A percentile compares a stretch with the other conserved stretches of the same genome.
Evolutionary conservation across 108 stramenopile genomes (phyloP).

Genomic region (Cyclotella sp.): DNA sequence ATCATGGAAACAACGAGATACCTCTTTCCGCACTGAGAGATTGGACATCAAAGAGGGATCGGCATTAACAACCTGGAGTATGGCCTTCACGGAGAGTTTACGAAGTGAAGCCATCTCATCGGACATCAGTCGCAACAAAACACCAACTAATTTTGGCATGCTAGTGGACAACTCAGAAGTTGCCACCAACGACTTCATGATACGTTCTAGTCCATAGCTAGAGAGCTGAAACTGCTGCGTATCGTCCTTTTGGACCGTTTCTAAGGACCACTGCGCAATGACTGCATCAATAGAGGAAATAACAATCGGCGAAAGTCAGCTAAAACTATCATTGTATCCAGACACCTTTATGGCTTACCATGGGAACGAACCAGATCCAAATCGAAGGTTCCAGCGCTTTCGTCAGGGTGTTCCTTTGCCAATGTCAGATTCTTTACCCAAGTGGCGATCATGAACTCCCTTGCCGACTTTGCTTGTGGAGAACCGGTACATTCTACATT

Average conservation of each 20-base stretch:
- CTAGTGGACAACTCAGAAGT: conserved; percentile 62
- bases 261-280: conserved; percentile 57
- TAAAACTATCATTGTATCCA: neutral
- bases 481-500: conserved; percentile 36
- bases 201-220: conserved; percentile 75
- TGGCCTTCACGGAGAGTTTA: conserved; percentile 85
- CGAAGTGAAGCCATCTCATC: conserved; percentile 67
- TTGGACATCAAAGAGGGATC: conserved; percentile 85
- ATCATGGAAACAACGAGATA: conserved; percentile 84
- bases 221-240: conserved; percentile 41
- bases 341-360: neutral
- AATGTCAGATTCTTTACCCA: conserved; percentile 69
- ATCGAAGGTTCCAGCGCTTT: conserved; percentile 43
- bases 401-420: conserved; percentile 18
- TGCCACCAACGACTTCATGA: conserved; percentile 60
- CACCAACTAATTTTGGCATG: conserved; percentile 69
- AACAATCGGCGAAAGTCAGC: neutral
- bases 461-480: conserved; percentile 45
- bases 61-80: conserved; percentile 71
- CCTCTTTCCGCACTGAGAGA: conserved; percentile 69
- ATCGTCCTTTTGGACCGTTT: conserved; percentile 24
- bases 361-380: conserved; percentile 42
- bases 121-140: conserved; percentile 81
- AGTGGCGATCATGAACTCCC: conserved; percentile 76
- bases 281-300: conserved; percentile 17